Evolutionary conservation across 192 early-diverging fungal species (phyloP).

Genomic region (Coemansia sp.): DNA sequence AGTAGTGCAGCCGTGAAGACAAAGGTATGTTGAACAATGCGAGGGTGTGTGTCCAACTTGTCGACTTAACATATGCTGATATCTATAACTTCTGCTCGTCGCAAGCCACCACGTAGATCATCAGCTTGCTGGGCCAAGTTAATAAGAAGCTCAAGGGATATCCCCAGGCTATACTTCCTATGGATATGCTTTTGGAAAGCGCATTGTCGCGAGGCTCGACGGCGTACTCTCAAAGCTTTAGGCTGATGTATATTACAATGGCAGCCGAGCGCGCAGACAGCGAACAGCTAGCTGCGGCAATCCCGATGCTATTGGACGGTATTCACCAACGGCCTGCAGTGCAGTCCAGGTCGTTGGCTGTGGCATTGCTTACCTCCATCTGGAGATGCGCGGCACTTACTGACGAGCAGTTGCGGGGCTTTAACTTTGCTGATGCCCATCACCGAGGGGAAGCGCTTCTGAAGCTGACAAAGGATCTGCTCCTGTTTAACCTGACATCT

Average conservation of each 20-base stretch:
- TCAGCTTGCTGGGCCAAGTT: constrained; percentile 77
- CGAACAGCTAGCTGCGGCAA: constrained; percentile 45
- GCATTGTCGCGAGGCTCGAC: constrained; percentile 50
- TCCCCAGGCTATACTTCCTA: constrained; percentile 63
- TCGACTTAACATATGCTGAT: neutral
- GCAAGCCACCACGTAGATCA: constrained; percentile 53
- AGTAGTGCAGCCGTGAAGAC: constrained; percentile 50
- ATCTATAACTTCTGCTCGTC: neutral
- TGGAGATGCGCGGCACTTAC: constrained; percentile 12
- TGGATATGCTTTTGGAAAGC: constrained; percentile 56
- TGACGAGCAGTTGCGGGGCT: constrained; percentile 15
- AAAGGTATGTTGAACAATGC: constrained; percentile 39
- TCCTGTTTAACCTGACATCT: constrained; percentile 13
- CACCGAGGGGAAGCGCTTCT: constrained; percentile 16
- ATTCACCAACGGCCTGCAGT: constrained; percentile 57
- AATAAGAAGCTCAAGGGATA: constrained; percentile 78
- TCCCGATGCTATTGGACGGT: constrained; percentile 65
- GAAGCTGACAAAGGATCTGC: constrained; percentile 13
- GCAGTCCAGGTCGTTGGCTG: constrained; percentile 63
- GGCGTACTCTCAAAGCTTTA: constrained; percentile 71
- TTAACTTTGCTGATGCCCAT: neutral
- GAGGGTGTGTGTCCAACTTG: too few relatives aligned
- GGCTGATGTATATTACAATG: constrained; percentile 85
- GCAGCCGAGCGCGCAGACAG: constrained; percentile 57
- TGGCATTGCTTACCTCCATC: constrained; percentile 69